Evolutionary conservation across 148 eudicot genomes (phyloP).

Genomic region (Chenopodium berlandieri): DNA sequence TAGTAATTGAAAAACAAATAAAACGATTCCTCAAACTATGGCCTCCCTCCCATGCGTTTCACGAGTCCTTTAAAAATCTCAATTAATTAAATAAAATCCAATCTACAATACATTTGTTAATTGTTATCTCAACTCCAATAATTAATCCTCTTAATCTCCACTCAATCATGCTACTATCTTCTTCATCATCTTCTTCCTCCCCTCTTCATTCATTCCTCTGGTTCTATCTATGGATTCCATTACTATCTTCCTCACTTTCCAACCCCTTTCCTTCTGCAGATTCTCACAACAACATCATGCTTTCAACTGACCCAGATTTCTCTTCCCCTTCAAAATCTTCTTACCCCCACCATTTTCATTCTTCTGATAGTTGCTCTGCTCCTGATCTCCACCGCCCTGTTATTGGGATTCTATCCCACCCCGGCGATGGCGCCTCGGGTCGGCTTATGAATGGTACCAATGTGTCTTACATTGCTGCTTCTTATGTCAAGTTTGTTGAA

Average conservation of each 20-base stretch:
- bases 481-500: slow-evolving; percentile 90
- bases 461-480: slow-evolving; percentile 81
- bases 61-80: too few relatives aligned
- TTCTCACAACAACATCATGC: slow-evolving; percentile 41
- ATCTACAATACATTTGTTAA: too few relatives aligned
- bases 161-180: not conserved
- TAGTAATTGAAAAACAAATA: too few relatives aligned
- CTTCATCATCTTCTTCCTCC: slow-evolving; percentile 21
- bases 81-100: too few relatives aligned
- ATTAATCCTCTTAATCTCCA: not conserved
- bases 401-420: slow-evolving; percentile 80
- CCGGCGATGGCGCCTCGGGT: slow-evolving; percentile 97
- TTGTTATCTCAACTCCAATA: too few relatives aligned
- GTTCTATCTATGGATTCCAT: slow-evolving; percentile 40
- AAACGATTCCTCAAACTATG: too few relatives aligned
- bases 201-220: not conserved
- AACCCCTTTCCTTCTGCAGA: slow-evolving; percentile 14
- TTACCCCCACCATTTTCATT: not conserved
- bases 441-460: slow-evolving; percentile 54
- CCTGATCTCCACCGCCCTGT: slow-evolving; percentile 72
- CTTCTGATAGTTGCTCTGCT: slow-evolving; percentile 53
- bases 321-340: not conserved
- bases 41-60: too few relatives aligned
- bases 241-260: slow-evolving; percentile 31
- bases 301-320: slow-evolving; percentile 30